A percentile compares a stretch with the other conserved stretches of the same genome.
phyloP scores from a whole-genome alignment of 805 yeast species.

The Zygotorulaspora danielsina region DNA sequence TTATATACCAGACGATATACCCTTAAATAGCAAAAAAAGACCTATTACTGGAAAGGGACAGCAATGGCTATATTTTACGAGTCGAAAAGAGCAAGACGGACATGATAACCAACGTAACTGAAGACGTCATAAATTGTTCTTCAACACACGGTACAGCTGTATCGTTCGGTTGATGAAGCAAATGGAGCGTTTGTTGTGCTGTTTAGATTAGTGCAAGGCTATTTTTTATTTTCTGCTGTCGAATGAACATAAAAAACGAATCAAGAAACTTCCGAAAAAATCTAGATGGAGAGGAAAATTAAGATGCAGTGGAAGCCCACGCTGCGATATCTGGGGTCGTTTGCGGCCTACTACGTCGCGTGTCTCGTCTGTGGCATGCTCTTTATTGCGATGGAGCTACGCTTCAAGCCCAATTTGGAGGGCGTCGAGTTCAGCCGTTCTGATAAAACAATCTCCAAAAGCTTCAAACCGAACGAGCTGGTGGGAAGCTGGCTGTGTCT shows the following conservation, averaged over 20 bases:
- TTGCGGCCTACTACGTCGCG: conserved; percentile 14
- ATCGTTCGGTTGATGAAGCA: no score
- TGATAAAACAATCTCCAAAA: conserved; percentile 19
- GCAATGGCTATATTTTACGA: background rate
- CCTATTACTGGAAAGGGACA: background rate
- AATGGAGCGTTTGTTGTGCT: no score
- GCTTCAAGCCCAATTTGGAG: conserved; percentile 18
- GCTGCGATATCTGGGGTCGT: conserved; percentile 10
- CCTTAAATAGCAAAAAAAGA: conserved; percentile 7
- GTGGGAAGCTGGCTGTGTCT: conserved; percentile 23
- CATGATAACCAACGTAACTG: no score
- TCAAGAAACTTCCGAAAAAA: background rate
- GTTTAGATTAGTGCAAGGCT: no score
- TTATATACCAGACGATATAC: background rate
- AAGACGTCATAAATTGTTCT: no score
- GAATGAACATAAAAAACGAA: no score
- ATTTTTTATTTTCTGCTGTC: no score
- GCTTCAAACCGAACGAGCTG: conserved; percentile 22
- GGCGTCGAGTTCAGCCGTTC: conserved; percentile 13
- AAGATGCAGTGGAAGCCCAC: background rate
- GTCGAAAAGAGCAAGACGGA: no score
- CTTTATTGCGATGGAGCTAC: conserved; percentile 17
- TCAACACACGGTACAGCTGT: no score
- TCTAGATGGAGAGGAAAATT: background rate
- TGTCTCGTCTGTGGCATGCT: conserved; percentile 14